phyloP scores from a whole-genome alignment of 306 rosid species.

The Vigna angularis region DNA sequence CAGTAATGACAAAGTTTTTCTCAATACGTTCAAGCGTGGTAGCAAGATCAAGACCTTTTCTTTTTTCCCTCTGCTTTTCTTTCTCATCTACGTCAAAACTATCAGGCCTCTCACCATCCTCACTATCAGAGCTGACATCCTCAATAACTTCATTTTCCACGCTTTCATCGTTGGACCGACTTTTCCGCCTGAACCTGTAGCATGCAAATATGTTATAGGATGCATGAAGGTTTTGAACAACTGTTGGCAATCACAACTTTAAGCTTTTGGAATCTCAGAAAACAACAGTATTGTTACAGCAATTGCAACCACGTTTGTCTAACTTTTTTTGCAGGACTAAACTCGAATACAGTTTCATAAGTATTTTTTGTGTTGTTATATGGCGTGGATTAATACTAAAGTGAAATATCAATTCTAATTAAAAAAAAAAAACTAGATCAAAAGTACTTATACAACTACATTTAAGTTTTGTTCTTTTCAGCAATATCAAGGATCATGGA shows the following conservation, averaged over 20 bases:
- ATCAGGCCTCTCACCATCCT: conserved; percentile 63
- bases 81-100: conserved; percentile 66
- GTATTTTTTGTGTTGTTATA: background rate
- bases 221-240: background rate
- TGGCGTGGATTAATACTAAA: background rate
- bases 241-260: background rate
- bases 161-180: conserved; percentile 57
- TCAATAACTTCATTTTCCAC: conserved; percentile 44
- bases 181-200: conserved; percentile 69
- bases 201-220: background rate
- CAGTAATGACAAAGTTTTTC: conserved; percentile 98
- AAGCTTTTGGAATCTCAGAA: background rate
- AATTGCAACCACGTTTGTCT: background rate
- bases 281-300: background rate
- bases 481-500: background rate
- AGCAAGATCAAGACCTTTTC: conserved; percentile 97
- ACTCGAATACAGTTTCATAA: background rate
- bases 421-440: background rate
- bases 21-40: conserved; percentile 98
- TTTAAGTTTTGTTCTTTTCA: background rate
- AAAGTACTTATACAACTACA: background rate
- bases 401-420: background rate
- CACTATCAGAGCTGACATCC: conserved; percentile 53
- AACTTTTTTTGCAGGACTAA: background rate
- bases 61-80: conserved; percentile 76